Evolutionary conservation across 1,139 yeast species (phyloP).

Genomic region (Yamadazyma atlantica): DNA sequence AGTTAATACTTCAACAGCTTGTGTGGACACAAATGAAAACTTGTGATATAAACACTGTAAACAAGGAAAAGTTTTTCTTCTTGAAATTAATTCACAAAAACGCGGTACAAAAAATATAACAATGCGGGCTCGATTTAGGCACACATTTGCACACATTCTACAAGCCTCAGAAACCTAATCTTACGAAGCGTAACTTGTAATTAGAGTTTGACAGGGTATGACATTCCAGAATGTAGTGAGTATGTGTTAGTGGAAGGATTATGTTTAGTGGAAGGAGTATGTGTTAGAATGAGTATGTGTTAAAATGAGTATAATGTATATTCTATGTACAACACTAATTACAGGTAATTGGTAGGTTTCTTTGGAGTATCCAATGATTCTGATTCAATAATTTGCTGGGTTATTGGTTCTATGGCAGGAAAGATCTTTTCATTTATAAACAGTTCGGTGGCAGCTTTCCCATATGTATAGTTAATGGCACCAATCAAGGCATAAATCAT

Average conservation of each 20-base stretch:
- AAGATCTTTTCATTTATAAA: slow-evolving; percentile 49
- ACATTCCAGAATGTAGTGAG: too few species aligned
- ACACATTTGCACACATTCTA: too few species aligned
- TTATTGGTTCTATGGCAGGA: slow-evolving; percentile 13
- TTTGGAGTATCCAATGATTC: neutral
- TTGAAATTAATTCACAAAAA: slow-evolving; percentile 3
- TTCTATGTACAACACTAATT: slow-evolving; percentile 5
- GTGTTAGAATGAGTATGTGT: neutral
- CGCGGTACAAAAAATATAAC: slow-evolving; percentile 3
- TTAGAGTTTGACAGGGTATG: too few species aligned
- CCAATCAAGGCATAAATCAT: slow-evolving; percentile 78
- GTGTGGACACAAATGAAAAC: too few species aligned
- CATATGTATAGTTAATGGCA: slow-evolving; percentile 71
- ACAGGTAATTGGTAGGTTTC: neutral
- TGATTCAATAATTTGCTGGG: slow-evolving; percentile 13
- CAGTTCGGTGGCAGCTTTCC: slow-evolving; percentile 55
- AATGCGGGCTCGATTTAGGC: neutral
- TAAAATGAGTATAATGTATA: neutral
- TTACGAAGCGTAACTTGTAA: too few species aligned
- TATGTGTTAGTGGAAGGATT: too few species aligned
- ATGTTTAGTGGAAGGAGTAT: too few species aligned
- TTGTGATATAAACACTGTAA: neutral
- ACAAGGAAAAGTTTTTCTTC: slow-evolving; percentile 4
- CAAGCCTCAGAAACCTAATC: too few species aligned
- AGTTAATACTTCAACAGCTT: too few species aligned